A percentile compares a stretch with the other conserved stretches of the same genome.
These are phyloP conservation scores for Hirsutella thompsonii DNA, from an alignment of 2,329 filamentous ascomycete genomes.

Conservation along the genomic window DNA sequence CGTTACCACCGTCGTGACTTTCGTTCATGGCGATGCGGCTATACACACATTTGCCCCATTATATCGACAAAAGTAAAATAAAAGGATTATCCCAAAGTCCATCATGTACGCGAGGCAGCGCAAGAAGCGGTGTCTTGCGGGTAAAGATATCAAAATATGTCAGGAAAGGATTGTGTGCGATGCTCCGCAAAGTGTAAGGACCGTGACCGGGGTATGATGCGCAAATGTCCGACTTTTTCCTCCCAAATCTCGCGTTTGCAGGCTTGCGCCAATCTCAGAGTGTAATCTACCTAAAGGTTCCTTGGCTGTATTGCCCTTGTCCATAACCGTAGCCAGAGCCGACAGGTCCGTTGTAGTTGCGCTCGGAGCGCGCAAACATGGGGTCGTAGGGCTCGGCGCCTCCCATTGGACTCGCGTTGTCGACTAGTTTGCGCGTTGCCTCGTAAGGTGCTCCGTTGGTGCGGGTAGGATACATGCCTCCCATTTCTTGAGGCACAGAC, in stretches of 20 bases:
- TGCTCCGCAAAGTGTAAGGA: background rate
- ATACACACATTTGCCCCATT: background rate
- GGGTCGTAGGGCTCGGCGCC: slow-evolving; percentile 11
- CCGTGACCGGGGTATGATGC: background rate
- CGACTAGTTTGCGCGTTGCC: slow-evolving; percentile 24
- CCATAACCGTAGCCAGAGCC: slow-evolving; percentile 8
- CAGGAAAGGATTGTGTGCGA: background rate
- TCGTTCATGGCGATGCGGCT: too few species aligned
- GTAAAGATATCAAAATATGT: background rate
- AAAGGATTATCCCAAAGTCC: background rate
- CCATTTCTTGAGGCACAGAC: slow-evolving; percentile 8
- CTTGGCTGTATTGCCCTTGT: slow-evolving; percentile 4
- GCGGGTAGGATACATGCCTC: slow-evolving; percentile 20
- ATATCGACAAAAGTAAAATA: background rate
- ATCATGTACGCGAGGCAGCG: background rate
- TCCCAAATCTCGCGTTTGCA: background rate
- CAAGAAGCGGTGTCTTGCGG: background rate
- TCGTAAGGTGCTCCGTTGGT: slow-evolving; percentile 21
- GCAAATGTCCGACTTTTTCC: background rate
- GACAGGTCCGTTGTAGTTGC: slow-evolving; percentile 5
- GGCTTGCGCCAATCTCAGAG: background rate
- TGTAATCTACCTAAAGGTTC: background rate
- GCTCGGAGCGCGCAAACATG: background rate
- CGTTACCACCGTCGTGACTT: too few species aligned
- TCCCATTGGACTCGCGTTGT: slow-evolving; percentile 24